Conservation (phyloP, 2,329 filamentous ascomycete species). For the Aspergillus alliaceus region DNA sequence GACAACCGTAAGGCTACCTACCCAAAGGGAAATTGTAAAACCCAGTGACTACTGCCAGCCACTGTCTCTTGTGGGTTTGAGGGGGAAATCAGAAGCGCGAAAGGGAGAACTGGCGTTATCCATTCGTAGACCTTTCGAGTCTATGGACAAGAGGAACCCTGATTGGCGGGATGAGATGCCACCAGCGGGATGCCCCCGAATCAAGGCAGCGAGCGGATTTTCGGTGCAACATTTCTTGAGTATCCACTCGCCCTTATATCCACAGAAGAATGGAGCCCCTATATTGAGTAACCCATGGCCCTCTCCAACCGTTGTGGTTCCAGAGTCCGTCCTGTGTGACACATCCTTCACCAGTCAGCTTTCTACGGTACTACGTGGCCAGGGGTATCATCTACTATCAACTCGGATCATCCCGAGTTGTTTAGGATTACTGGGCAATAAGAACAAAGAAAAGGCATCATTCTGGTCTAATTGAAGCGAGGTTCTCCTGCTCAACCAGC, state of each 20-base stretch:
- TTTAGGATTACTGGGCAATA: not conserved
- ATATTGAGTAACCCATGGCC: not conserved
- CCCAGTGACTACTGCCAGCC: not conserved
- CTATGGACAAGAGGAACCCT: not conserved
- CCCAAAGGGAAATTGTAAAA: not conserved
- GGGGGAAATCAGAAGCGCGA: not conserved
- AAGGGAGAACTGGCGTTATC: not conserved
- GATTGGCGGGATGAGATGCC: slow-evolving; percentile 21
- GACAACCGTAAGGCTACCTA: not conserved
- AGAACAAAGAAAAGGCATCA: not conserved
- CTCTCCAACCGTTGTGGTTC: not conserved
- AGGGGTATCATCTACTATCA: not conserved
- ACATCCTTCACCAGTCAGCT: not conserved
- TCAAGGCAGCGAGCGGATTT: not conserved
- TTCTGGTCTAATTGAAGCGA: not conserved
- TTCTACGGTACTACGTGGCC: too few relatives aligned
- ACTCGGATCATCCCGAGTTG: not conserved
- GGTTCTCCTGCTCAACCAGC: not conserved
- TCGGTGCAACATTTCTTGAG: not conserved
- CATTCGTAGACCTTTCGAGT: not conserved
- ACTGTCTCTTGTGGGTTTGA: not conserved
- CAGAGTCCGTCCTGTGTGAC: not conserved
- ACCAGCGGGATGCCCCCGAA: slow-evolving; percentile 3
- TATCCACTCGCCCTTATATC: not conserved
- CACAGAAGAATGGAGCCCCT: not conserved